A percentile compares a stretch with the other conserved stretches of the same genome.
These are phyloP conservation scores for Ophiostoma novo-ulmi DNA, from an alignment of 2,329 filamentous ascomycete species.

Conservation along the genomic window DNA sequence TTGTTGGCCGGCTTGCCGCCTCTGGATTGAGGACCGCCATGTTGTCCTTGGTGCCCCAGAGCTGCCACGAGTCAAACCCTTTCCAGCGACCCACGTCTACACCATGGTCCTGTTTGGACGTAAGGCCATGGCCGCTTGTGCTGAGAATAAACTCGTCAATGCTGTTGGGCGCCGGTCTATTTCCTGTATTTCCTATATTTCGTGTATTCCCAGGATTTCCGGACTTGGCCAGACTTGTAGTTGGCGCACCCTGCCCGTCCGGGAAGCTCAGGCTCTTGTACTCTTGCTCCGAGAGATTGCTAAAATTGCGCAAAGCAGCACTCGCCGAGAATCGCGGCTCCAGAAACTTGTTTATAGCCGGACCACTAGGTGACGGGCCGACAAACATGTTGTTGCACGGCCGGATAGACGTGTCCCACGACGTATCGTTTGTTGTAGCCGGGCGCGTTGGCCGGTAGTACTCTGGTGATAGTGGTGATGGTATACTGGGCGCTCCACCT, in stretches of 20 bases:
- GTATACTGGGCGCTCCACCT: not conserved
- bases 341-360: not conserved
- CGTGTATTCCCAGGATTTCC: not conserved
- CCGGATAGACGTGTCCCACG: constrained; percentile 8
- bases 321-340: not conserved
- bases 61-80: constrained; percentile 18
- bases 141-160: constrained; percentile 19
- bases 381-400: not conserved
- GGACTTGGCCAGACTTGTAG: not conserved
- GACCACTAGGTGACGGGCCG: not conserved
- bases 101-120: not conserved
- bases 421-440: not conserved
- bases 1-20: not conserved
- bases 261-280: constrained; percentile 17
- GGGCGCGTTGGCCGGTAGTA: not conserved
- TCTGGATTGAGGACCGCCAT: not conserved
- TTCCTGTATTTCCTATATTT: not conserved
- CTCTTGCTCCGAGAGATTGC: constrained; percentile 16
- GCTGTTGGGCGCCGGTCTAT: constrained; percentile 18
- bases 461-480: not conserved
- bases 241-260: not conserved
- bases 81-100: not conserved
- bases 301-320: constrained; percentile 14
- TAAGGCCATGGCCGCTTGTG: not conserved
- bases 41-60: constrained; percentile 14